phyloP scores from a whole-genome alignment of 257 asterid species.

The Solanum bulbocastanum region DNA sequence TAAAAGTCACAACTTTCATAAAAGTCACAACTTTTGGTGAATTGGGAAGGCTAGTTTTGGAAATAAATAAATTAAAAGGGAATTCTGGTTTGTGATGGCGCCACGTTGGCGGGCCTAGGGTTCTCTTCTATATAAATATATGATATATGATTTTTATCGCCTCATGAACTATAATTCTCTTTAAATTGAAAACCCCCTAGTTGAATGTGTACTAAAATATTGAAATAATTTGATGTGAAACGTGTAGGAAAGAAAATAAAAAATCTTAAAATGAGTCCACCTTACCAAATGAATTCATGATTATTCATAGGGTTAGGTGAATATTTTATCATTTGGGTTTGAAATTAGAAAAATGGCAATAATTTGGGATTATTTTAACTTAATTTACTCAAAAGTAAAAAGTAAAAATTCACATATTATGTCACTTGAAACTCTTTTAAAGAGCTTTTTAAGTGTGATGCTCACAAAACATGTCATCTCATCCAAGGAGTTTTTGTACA shows the following conservation, averaged over 20 bases:
- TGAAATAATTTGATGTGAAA: background rate
- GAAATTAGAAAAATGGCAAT: background rate
- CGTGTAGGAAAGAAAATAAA: background rate
- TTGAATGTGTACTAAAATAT: background rate
- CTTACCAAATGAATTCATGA: background rate
- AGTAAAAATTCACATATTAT: no score
- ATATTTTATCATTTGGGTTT: background rate
- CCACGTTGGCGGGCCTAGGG: no score
- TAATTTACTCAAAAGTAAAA: no score
- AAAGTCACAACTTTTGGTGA: no score
- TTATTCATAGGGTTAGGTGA: background rate
- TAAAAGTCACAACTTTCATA: no score
- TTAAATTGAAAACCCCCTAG: background rate
- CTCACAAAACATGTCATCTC: background rate
- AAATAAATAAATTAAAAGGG: no score
- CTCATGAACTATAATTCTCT: background rate
- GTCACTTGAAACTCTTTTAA: background rate
- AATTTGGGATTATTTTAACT: background rate
- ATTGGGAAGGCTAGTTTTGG: no score
- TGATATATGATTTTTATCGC: background rate
- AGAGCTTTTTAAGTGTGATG: no score
- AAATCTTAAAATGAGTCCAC: background rate
- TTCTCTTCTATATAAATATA: no score
- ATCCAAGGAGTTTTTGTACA: no score
- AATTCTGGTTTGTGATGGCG: no score